phyloP scores from a whole-genome alignment of 2,329 filamentous ascomycete genomes.

The Xylariaceae sp. region DNA sequence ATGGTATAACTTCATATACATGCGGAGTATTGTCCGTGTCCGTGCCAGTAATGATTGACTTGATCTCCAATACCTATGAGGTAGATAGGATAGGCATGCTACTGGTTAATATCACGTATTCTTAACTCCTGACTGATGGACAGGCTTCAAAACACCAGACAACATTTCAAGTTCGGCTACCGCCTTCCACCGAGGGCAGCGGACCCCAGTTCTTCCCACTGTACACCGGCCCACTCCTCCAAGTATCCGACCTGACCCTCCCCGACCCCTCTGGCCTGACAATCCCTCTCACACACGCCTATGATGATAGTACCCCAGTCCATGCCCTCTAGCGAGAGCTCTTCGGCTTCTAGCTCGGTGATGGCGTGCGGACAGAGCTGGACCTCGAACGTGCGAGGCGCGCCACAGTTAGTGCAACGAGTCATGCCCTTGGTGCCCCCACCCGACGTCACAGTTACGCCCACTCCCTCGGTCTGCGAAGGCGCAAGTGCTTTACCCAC shows the following conservation, averaged over 20 bases:
- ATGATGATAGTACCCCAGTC: constrained; percentile 95
- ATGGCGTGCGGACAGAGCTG: constrained; percentile 92
- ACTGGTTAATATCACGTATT: too few species aligned
- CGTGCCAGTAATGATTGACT: too few species aligned
- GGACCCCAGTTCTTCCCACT: constrained; percentile 75
- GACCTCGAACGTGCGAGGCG: constrained; percentile 75
- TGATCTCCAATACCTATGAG: too few species aligned
- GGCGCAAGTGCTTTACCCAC: constrained; percentile 60
- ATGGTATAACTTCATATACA: too few species aligned
- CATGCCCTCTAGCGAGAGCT: constrained; percentile 71
- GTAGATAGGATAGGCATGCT: too few species aligned
- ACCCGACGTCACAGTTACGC: constrained; percentile 24
- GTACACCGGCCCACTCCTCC: constrained; percentile 96
- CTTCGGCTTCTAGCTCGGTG: constrained; percentile 75
- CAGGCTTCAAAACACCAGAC: too few species aligned
- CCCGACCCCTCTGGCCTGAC: constrained; percentile 53
- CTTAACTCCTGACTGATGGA: too few species aligned
- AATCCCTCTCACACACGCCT: constrained; percentile 77
- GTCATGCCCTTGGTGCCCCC: constrained; percentile 51
- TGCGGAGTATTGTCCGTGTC: too few species aligned
- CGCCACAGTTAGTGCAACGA: constrained; percentile 70
- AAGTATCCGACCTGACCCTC: constrained; percentile 68
- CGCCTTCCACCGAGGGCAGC: constrained; percentile 9
- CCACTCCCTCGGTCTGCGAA: constrained; percentile 15
- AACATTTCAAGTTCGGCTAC: constrained; percentile 1